Evolutionary conservation across 306 rosid species (phyloP).

Genomic region (Cyamopsis tetragonoloba): DNA sequence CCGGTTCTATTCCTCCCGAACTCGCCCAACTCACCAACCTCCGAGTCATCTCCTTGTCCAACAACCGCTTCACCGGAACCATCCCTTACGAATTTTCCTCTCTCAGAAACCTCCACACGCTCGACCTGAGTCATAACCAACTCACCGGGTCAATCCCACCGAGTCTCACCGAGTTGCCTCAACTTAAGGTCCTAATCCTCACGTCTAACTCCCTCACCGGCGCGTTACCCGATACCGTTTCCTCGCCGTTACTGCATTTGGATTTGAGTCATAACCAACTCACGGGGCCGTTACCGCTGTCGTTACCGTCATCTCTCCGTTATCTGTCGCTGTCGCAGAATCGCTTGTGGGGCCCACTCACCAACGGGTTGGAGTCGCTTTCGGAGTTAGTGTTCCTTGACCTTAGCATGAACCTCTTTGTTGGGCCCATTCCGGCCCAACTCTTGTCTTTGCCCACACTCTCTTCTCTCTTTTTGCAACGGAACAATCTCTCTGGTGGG

Average conservation of each 20-base stretch:
- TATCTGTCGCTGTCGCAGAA: conserved; percentile 58
- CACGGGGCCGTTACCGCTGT: conserved; percentile 42
- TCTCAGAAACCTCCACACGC: conserved; percentile 60
- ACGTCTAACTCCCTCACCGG: conserved; percentile 50
- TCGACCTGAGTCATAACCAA: conserved; percentile 68
- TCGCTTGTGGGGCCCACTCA: conserved; percentile 52
- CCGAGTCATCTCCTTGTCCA: conserved; percentile 62
- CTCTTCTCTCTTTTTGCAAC: conserved; percentile 52
- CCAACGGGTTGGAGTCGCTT: conserved; percentile 44
- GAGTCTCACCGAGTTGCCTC: conserved; percentile 37
- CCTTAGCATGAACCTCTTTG: conserved; percentile 50
- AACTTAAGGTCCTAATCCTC: conserved; percentile 52
- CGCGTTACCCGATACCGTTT: conserved; percentile 29
- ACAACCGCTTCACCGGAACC: conserved; percentile 65
- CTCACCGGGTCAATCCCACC: conserved; percentile 59
- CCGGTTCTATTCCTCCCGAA: conserved; percentile 58
- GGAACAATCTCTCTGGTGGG: conserved; percentile 67
- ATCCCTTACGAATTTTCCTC: conserved; percentile 48
- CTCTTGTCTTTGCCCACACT: conserved; percentile 47
- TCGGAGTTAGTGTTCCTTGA: conserved; percentile 54
- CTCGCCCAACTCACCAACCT: conserved; percentile 47
- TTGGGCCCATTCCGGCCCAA: conserved; percentile 62
- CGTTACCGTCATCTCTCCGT: conserved; percentile 59
- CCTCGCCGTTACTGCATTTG: conserved; percentile 55
- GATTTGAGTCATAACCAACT: conserved; percentile 50